phyloP scores from a whole-genome alignment of 768 basidiomycete genomes.

The Naganishia antarctica region DNA sequence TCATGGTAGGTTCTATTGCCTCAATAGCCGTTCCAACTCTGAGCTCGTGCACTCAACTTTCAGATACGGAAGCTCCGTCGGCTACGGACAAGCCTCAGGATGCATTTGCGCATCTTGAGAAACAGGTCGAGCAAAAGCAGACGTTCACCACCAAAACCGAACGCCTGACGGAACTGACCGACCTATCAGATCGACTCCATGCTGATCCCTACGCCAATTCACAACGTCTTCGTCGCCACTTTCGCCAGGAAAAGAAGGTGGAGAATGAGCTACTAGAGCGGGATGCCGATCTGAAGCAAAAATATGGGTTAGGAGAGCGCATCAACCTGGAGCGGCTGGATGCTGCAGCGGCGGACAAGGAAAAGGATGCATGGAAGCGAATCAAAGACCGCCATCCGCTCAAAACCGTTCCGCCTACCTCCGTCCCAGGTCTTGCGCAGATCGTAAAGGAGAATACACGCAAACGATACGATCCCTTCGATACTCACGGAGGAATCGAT shows the following conservation, averaged over 20 bases:
- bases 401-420: slow-evolving; percentile 27
- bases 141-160: slow-evolving; percentile 70
- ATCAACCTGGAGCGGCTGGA: slow-evolving; percentile 57
- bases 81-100: slow-evolving; percentile 59
- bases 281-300: slow-evolving; percentile 67
- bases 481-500: slow-evolving; percentile 22
- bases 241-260: slow-evolving; percentile 80
- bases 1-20: slow-evolving; percentile 57
- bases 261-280: slow-evolving; percentile 63
- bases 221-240: slow-evolving; percentile 66
- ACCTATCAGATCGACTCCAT: slow-evolving; percentile 70
- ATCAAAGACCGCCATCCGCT: slow-evolving; percentile 5
- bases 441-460: slow-evolving; percentile 36
- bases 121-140: slow-evolving; percentile 71
- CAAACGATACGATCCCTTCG: slow-evolving; percentile 44
- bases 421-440: slow-evolving; percentile 30
- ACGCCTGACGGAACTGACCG: slow-evolving; percentile 72
- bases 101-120: slow-evolving; percentile 82
- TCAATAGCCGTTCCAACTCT: neutral
- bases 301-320: slow-evolving; percentile 62
- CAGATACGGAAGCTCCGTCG: slow-evolving; percentile 64
- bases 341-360: slow-evolving; percentile 43
- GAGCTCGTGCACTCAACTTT: neutral
- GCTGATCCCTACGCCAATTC: slow-evolving; percentile 83
- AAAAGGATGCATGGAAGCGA: slow-evolving; percentile 54